Evolutionary conservation across 2,329 filamentous ascomycete genomes (phyloP).

Genomic region (Xylaria sp.): DNA sequence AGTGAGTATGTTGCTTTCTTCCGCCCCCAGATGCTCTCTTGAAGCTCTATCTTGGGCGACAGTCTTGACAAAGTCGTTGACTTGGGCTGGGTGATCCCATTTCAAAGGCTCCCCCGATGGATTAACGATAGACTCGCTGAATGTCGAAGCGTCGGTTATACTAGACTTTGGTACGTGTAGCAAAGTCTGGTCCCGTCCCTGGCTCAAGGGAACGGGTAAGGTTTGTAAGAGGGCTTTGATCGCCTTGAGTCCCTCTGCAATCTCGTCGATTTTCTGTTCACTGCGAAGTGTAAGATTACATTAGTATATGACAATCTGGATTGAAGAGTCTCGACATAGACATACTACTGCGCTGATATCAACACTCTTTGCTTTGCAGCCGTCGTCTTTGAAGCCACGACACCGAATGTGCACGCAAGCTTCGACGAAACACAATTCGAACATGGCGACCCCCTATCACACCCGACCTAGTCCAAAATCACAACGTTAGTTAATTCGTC

Average conservation of each 20-base stretch:
- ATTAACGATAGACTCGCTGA: neutral
- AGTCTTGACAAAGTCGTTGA: conserved; percentile 51
- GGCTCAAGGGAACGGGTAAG: conserved; percentile 2
- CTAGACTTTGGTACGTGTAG: neutral
- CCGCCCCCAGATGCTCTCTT: conserved; percentile 25
- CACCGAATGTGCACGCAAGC: conserved; percentile 50
- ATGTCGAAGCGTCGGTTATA: neutral
- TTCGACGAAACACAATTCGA: conserved; percentile 51
- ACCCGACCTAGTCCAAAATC: conserved; percentile 43
- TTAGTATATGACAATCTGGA: neutral
- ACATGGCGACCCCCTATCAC: conserved; percentile 50
- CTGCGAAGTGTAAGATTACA: conserved; percentile 36
- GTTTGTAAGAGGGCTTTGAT: conserved; percentile 44
- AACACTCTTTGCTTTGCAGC: conserved; percentile 51
- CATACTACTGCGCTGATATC: conserved; percentile 54
- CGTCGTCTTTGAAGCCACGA: conserved; percentile 42
- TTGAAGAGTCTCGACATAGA: neutral
- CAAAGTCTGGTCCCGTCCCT: neutral
- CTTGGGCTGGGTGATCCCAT: conserved; percentile 52
- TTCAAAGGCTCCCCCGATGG: conserved; percentile 24
- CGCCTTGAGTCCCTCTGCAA: conserved; percentile 38
- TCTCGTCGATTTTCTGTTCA: conserved; percentile 54
- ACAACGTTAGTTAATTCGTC: conserved; percentile 4
- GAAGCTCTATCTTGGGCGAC: conserved; percentile 33
- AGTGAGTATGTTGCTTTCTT: conserved; percentile 32